Base-by-base conservation (phyloP, 768 basidiomycete genomes). In the Termitomyces sp. region DNA sequence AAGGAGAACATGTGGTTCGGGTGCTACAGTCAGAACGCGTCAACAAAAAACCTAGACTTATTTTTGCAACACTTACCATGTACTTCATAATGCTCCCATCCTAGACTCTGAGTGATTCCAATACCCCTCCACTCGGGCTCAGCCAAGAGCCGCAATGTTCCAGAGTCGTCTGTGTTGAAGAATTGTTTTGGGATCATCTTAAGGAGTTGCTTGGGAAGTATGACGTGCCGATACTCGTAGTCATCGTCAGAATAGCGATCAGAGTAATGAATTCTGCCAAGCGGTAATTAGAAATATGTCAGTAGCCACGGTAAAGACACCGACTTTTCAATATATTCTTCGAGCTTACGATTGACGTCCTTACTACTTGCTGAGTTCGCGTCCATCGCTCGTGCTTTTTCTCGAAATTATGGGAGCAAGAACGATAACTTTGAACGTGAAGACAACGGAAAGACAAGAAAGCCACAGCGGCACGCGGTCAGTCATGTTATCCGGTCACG, bases 1-100 rank as follows among this genome's bases (percentile, higher is more conserved):
- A 56, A 97, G 87, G 24, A 98, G 81, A 58, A 97, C 93, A 69
- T 96, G 94, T 10, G 94, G 93, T 71, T 93, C 93, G 8, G 94
- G 94, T 43, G 90, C 92, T 94, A 63, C 35, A 55, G 33, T 26
- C 44, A 20, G 55, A 45, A 26, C 53, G 38, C 51, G 55, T 60
- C 44, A 49, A 53, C 32, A 53, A 43, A 30, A 28, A 41, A 28
- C 28, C 35, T 18, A 20, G 28, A 47, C 55, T 50, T 47, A n/a
- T 55, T 51, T 10, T 48, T 35, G 57, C 46, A 28, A 52, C 30
- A 55, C 79, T 61, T 61, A 88, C 94, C 91, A 66, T 98, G 95
- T n/a, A 95, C 91, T 76, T 95, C 94, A 66, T 95, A 98, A 66
- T 97, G 94, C 67, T 92, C 90, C 94, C 95, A 98, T 3, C 95